Evolutionary conservation across 179 eudicot genomes (phyloP).

Genomic region (Carnegiea gigantea): DNA sequence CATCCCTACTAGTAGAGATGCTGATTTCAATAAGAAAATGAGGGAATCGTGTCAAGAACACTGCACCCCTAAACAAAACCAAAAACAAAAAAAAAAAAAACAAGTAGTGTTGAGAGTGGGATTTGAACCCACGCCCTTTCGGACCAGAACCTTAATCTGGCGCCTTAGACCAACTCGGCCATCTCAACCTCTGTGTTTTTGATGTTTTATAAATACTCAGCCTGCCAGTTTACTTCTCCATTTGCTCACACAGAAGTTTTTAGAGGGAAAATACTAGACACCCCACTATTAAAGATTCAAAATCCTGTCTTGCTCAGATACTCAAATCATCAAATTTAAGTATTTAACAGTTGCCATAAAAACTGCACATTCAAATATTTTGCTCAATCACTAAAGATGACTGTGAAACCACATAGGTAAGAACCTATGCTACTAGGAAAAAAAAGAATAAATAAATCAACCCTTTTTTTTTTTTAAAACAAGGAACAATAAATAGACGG

Average conservation of each 20-base stretch:
- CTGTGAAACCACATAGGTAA: not conserved
- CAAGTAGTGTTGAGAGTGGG: slow-evolving; percentile 74
- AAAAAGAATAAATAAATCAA: not conserved
- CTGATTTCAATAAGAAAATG: too few species aligned
- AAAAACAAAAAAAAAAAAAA: too few species aligned
- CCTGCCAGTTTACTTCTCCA: too few species aligned
- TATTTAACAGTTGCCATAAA: not conserved
- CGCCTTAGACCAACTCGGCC: slow-evolving; percentile 99
- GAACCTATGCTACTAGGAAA: not conserved
- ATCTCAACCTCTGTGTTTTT: slow-evolving; percentile 34
- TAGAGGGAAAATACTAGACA: too few species aligned
- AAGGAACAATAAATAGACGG: slow-evolving; percentile 3
- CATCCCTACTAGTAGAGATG: too few species aligned
- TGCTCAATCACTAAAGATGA: not conserved
- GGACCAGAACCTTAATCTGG: slow-evolving; percentile 99
- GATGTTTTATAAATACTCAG: too few species aligned
- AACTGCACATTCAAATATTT: not conserved
- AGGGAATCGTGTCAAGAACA: too few species aligned
- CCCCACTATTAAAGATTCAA: too few species aligned
- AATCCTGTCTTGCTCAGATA: too few species aligned
- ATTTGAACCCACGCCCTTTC: slow-evolving; percentile 99
- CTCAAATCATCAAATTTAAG: too few species aligned
- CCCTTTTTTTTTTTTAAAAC: not conserved
- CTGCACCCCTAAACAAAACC: too few species aligned
- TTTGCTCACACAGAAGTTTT: too few species aligned